Evolutionary conservation across 768 basidiomycete species (phyloP), one percentile per base, ranked within the genome.

Genomic region (Agrocybe chaxingu): DNA sequence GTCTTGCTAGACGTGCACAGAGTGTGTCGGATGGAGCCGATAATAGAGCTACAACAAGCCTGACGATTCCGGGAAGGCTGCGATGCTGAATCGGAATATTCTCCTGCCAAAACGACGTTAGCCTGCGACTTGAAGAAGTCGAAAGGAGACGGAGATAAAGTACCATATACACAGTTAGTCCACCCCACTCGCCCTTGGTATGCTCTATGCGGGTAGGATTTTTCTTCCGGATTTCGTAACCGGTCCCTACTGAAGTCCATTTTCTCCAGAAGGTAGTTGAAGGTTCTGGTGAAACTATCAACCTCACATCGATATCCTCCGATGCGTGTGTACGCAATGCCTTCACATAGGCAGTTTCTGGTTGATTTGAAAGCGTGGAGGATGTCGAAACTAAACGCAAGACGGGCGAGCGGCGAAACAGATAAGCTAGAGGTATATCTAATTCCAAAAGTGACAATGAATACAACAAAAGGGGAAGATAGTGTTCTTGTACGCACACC

Each of bases 81-180:
- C 84, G 79, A 57, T 77, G 72, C 31, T 74, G 66, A 0, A 65
- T 56, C 0, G 90, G 89, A 11, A 90, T 77, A 52, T 82, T 82
- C 68, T 93, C 90, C 90, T 92, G 35, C 30, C 35, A 47, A 51
- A 19, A 50, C 11, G 31, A 35, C 29, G 40, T 45, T 45, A 43
- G 40, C 16, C 13, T 19, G 39, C 36, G 35, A 24, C 24, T 24
- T 24, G 40, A 47, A 12, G 30, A 9, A 24, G 9, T n/a, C 38
- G 37, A 19, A 3, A 11, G 24, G 32, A 2, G 11, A 38, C 12
- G n/a, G 36, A 39, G 18, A 19, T 31, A 18, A 11, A 44, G 47
- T 54, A 92, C 90, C 56, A 90, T 63, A 58, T 92, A 93, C 8
- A 86, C 55, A 0, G 85, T 88, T 48, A 77, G 57, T 1, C 72